These are phyloP conservation scores for Dactylis glomerata DNA, from an alignment of 176 grass and related monocot genomes.

Conservation along the genomic window DNA sequence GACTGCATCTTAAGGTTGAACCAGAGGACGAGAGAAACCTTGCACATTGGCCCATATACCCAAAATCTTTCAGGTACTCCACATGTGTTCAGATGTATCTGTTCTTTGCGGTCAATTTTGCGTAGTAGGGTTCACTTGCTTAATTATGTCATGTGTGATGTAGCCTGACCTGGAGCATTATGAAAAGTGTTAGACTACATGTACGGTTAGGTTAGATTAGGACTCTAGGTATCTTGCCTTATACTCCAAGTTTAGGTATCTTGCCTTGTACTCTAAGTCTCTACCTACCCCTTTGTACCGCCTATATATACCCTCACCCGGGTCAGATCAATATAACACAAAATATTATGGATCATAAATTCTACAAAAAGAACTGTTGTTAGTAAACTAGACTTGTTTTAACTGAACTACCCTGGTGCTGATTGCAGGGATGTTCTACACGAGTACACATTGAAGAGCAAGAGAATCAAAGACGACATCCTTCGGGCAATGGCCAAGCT, in stretches of 20 bases:
- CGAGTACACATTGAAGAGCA: constrained; percentile 30
- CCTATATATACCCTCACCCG: too few relatives aligned
- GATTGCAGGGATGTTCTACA: constrained; percentile 34
- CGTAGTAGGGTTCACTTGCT: background rate
- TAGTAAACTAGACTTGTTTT: background rate
- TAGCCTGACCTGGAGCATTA: background rate
- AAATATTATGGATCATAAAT: too few relatives aligned
- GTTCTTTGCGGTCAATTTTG: background rate
- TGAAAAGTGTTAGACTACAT: background rate
- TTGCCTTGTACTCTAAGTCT: too few relatives aligned
- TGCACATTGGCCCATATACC: constrained; percentile 44
- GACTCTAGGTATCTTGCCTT: too few relatives aligned
- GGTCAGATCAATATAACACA: too few relatives aligned
- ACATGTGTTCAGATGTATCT: background rate
- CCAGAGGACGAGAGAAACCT: constrained; percentile 40
- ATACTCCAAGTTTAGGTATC: too few relatives aligned
- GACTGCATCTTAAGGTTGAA: constrained; percentile 49
- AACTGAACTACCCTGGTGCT: background rate
- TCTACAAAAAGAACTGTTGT: background rate
- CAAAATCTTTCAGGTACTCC: constrained; percentile 42
- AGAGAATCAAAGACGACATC: constrained; percentile 9
- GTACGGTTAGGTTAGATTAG: too few relatives aligned
- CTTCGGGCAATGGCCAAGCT: constrained; percentile 21
- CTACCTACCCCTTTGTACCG: too few relatives aligned
- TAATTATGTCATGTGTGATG: background rate